These are phyloP conservation scores for Nymphaea thermarum DNA, from an alignment of 164 flowering plant species.

Conservation along the genomic window DNA sequence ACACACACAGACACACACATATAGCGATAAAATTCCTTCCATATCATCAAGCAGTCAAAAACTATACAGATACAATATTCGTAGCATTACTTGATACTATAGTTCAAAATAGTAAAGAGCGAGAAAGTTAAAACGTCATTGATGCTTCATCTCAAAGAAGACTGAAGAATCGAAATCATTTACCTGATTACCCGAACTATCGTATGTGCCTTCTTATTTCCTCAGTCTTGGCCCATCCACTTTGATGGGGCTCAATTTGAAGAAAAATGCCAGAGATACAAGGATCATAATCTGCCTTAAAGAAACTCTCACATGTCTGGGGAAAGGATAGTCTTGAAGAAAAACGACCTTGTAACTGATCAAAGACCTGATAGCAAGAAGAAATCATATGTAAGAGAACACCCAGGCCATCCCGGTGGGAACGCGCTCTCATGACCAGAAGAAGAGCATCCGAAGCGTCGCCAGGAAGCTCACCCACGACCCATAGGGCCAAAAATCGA, in stretches of 20 bases:
- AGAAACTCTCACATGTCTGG: slow-evolving; percentile 78
- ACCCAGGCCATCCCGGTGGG: slow-evolving; percentile 59
- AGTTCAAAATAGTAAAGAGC: too few species aligned
- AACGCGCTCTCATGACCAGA: slow-evolving; percentile 78
- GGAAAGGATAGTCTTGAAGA: slow-evolving; percentile 76
- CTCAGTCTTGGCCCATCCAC: slow-evolving; percentile 97
- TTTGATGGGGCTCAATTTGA: slow-evolving; percentile 65
- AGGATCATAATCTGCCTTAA: slow-evolving; percentile 91
- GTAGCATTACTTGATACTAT: too few species aligned
- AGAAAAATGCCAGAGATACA: slow-evolving; percentile 80
- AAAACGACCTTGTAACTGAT: slow-evolving; percentile 77
- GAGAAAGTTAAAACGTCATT: not conserved
- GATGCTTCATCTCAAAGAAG: not conserved
- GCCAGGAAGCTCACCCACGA: slow-evolving; percentile 49
- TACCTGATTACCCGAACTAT: slow-evolving; percentile 82
- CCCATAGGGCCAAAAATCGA: slow-evolving; percentile 31
- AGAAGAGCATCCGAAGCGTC: slow-evolving; percentile 61
- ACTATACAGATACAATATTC: too few species aligned
- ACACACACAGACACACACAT: too few species aligned
- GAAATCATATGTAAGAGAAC: too few species aligned
- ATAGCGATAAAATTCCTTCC: too few species aligned
- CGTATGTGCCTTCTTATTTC: slow-evolving; percentile 80
- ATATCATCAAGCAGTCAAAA: too few species aligned
- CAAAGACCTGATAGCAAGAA: slow-evolving; percentile 51
- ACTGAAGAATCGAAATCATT: not conserved